These are phyloP conservation scores for Pichia cabralensis DNA, from an alignment of 805 yeast species.

Conservation along the genomic window DNA sequence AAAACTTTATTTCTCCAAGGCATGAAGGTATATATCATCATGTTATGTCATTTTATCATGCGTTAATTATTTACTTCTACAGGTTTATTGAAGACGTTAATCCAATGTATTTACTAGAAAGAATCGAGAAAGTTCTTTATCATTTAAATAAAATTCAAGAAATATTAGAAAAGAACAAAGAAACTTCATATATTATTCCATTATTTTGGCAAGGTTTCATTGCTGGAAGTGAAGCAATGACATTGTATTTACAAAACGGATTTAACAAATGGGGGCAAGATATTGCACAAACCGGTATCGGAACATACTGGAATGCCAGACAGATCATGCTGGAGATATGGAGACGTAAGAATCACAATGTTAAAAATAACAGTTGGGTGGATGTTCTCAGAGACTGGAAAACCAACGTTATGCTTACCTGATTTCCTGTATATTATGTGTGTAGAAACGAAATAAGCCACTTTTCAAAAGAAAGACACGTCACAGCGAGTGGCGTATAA, in stretches of 20 bases:
- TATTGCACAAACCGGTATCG: slow-evolving; percentile 49
- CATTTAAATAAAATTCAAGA: slow-evolving; percentile 55
- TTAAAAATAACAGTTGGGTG: slow-evolving; percentile 61
- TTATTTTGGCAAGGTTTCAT: slow-evolving; percentile 85
- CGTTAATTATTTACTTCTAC: slow-evolving; percentile 60
- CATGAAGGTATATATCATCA: slow-evolving; percentile 75
- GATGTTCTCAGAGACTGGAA: slow-evolving; percentile 77
- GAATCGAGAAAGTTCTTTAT: slow-evolving; percentile 49
- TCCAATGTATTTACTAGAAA: slow-evolving; percentile 49
- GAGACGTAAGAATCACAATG: slow-evolving; percentile 57
- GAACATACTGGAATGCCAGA: slow-evolving; percentile 80
- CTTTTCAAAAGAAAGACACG: too few species aligned
- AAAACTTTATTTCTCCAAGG: slow-evolving; percentile 37
- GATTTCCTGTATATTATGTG: slow-evolving; percentile 7
- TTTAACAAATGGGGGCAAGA: slow-evolving; percentile 69
- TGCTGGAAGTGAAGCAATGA: slow-evolving; percentile 72
- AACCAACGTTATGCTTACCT: slow-evolving; percentile 67
- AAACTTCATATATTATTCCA: slow-evolving; percentile 55
- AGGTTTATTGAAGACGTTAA: slow-evolving; percentile 48
- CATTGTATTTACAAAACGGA: slow-evolving; percentile 46
- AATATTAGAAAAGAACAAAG: slow-evolving; percentile 38
- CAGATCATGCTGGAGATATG: slow-evolving; percentile 82
- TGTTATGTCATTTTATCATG: slow-evolving; percentile 67
- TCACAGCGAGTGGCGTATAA: too few species aligned
- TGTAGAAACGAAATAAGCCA: too few species aligned